Evolutionary conservation across 257 asterid species (phyloP).

Genomic region (Jacaranda mimosifolia): DNA sequence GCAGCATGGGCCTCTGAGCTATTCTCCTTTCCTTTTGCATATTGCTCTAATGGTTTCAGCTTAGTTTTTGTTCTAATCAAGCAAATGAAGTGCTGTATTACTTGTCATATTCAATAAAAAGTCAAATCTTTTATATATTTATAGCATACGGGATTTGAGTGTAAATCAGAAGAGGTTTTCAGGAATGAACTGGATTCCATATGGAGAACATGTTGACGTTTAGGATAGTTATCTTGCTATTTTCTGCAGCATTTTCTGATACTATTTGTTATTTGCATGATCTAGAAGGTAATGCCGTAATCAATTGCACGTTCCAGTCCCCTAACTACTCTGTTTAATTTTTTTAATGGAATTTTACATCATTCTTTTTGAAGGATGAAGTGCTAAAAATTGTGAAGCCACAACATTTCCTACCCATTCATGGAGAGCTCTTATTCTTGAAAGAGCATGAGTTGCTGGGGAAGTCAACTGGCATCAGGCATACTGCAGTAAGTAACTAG

Average conservation of each 20-base stretch:
- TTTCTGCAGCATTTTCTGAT: conserved; percentile 31
- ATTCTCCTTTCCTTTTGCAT: no score
- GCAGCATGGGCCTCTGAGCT: background rate
- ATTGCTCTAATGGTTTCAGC: conserved; percentile 18
- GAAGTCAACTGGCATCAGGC: conserved; percentile 93
- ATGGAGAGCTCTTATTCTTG: conserved; percentile 95
- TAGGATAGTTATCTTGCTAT: conserved; percentile 21
- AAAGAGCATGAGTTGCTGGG: conserved; percentile 98
- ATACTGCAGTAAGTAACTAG: conserved; percentile 76
- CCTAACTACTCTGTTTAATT: conserved; percentile 20
- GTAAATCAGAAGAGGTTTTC: conserved; percentile 12
- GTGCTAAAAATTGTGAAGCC: conserved; percentile 97
- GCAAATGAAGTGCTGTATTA: background rate
- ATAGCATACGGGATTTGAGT: background rate
- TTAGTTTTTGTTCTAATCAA: conserved; percentile 28
- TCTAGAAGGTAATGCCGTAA: background rate
- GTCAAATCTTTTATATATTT: conserved; percentile 3
- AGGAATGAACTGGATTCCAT: conserved; percentile 14
- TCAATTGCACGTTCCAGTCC: conserved; percentile 8
- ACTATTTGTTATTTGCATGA: conserved; percentile 11
- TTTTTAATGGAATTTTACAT: conserved; percentile 35
- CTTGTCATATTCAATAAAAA: conserved; percentile 8
- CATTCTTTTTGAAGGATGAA: conserved; percentile 72
- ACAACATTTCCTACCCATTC: conserved; percentile 97
- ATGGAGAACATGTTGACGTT: conserved; percentile 21